Evolutionary conservation across 192 early-diverging fungal genomes (phyloP), one percentile per base, ranked within the genome.

Genomic region (Radiomyces spectabilis): DNA sequence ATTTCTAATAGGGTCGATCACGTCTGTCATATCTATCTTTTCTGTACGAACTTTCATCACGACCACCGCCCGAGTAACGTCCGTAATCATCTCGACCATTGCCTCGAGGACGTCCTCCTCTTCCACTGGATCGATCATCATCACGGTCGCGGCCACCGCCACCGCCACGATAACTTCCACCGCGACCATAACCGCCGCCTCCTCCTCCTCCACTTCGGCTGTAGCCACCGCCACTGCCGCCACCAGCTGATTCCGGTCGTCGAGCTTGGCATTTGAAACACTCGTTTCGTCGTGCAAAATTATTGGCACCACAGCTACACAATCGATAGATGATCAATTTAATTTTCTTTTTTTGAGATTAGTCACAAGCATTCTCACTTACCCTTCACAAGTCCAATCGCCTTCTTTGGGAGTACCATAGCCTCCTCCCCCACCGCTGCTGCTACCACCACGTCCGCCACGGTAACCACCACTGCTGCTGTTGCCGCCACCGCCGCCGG

Each of bases 341-440:
- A 25, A 35, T 24, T 22, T 26, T 2, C 3, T 44, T 12, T 2
- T 15, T 22, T 12, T n/a, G 8, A n/a, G 10, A 51, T 16, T 22
- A 13, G 41, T 54, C 12, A 18, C 2, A 24, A 29, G 30, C 7
- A 31, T 32, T 1, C 27, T 12, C 13, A 10, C 58, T 63, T 73
- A 81, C 78, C 67, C 71, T 16, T 75, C 69, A 51, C 82, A 78
- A 16, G 70, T 53, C 82, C 77, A 85, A 60, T 78, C 79, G 19
- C 76, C 79, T 49, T 82, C 79, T 42, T 65, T 75, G 19, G 69
- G 69, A 43, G 66, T 52, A 41, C 75, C 70, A 34, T 59, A 69
- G 24, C 71, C 73, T 18, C 46, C 61, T 6, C 59, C 49, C 32
- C 51, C 61, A 16, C 70, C 61, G 37, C 73, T 67, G 45, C 63